Evolutionary conservation across 2,329 filamentous ascomycete genomes (phyloP).

Genomic region (Trichoderma guizhouense): DNA sequence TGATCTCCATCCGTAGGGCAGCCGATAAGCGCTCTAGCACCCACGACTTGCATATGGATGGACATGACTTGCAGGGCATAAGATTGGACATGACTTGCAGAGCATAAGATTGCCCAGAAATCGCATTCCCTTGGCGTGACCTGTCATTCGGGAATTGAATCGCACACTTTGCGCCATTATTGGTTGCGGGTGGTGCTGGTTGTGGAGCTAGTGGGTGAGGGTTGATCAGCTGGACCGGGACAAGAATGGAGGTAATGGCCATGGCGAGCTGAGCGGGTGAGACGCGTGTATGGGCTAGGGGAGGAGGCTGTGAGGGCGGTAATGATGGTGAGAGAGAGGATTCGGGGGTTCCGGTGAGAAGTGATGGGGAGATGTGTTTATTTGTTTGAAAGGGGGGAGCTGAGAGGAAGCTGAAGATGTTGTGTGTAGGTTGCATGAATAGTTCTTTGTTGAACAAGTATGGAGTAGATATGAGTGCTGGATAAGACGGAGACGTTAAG

Average conservation of each 20-base stretch:
- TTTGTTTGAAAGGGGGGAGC: not conserved
- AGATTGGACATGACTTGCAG: not conserved
- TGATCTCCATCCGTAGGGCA: not conserved
- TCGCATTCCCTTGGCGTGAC: not conserved
- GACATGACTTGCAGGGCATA: not conserved
- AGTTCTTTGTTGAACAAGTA: not conserved
- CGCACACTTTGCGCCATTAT: conserved; percentile 1
- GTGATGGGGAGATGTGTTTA: not conserved
- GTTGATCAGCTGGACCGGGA: conserved; percentile 8
- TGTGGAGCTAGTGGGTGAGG: not conserved
- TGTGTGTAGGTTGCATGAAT: not conserved
- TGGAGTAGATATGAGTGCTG: not conserved
- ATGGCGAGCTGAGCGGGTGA: not conserved
- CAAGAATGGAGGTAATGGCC: not conserved
- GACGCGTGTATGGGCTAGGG: not conserved
- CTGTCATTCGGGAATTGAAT: conserved; percentile 11
- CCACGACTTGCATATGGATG: not conserved
- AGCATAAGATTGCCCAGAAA: not conserved
- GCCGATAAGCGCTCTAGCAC: not conserved
- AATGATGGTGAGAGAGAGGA: not conserved
- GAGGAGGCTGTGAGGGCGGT: not conserved
- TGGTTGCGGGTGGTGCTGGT: not conserved
- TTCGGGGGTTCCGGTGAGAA: not conserved
- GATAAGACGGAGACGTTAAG: not conserved
- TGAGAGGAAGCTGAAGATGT: not conserved